Evolutionary conservation across 257 asterid genomes (phyloP).

Genomic region (Nemophila menziesii): DNA sequence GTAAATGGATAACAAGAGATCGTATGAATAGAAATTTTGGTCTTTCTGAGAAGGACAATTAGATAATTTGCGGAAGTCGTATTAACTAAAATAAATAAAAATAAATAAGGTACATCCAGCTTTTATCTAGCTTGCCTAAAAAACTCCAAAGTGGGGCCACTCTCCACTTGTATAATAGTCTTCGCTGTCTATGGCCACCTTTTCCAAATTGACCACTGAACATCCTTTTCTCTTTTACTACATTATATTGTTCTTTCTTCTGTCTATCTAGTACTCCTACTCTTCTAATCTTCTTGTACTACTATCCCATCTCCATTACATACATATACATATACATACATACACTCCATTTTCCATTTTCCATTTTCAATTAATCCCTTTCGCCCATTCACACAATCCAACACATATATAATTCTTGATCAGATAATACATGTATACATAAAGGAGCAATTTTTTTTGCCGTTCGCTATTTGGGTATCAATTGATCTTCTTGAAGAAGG

Average conservation of each 20-base stretch:
- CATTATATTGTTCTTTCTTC: constrained; percentile 9
- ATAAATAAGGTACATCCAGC: neutral
- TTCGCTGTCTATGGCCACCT: constrained; percentile 31
- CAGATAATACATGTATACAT: constrained; percentile 11
- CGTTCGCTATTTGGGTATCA: too few relatives aligned
- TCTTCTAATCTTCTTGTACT: neutral
- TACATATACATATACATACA: neutral
- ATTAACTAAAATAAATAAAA: too few relatives aligned
- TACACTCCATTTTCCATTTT: constrained; percentile 17
- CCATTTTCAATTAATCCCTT: too few relatives aligned
- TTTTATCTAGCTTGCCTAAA: constrained; percentile 8
- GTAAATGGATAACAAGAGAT: too few relatives aligned
- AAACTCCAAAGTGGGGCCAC: constrained; percentile 36
- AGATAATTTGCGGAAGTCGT: too few relatives aligned
- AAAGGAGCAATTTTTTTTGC: constrained; percentile 19
- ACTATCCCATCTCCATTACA: constrained; percentile 1
- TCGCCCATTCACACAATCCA: constrained; percentile 2
- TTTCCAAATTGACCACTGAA: constrained; percentile 31
- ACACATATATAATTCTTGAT: constrained; percentile 4
- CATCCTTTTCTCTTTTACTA: constrained; percentile 16
- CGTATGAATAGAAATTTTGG: too few relatives aligned
- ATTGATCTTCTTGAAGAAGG: constrained; percentile 9
- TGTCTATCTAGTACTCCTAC: neutral
- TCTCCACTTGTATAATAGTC: constrained; percentile 55
- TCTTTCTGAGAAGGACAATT: too few relatives aligned